Conservation (phyloP, 768 basidiomycete species). For the Pleurotus citrinopileatus region DNA sequence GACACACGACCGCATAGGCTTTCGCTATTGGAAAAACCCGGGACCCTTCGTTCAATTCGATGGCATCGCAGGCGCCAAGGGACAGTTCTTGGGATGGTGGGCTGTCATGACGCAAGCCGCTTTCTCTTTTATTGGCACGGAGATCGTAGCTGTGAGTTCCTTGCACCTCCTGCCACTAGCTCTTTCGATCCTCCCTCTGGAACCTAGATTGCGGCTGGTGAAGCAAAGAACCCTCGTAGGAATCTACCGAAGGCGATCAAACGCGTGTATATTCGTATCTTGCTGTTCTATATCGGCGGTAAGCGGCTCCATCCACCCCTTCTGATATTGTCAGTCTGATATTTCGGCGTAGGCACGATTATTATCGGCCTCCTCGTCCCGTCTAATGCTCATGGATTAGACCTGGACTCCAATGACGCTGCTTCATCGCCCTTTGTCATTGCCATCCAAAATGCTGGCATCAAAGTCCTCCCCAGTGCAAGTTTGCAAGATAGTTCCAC, state of each 20-base stretch:
- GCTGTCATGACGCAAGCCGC: conserved; percentile 77
- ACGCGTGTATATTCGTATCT: conserved; percentile 78
- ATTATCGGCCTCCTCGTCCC: conserved; percentile 86
- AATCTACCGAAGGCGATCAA: conserved; percentile 63
- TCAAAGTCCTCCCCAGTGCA: conserved; percentile 78
- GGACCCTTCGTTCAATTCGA: conserved; percentile 82
- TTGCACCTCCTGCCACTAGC: background rate
- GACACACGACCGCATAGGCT: conserved; percentile 67
- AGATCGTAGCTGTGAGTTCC: conserved; percentile 79
- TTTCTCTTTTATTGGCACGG: conserved; percentile 91
- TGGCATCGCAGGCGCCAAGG: conserved; percentile 62
- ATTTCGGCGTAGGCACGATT: conserved; percentile 42
- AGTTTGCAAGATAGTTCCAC: conserved; percentile 18
- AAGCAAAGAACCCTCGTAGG: conserved; percentile 82
- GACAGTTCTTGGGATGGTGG: conserved; percentile 67
- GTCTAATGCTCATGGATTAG: conserved; percentile 56
- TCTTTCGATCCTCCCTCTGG: conserved; percentile 8
- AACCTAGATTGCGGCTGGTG: conserved; percentile 80
- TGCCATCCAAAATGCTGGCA: conserved; percentile 84
- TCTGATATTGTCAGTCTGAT: conserved; percentile 16
- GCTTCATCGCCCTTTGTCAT: conserved; percentile 89
- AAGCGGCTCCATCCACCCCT: background rate
- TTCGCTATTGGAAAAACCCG: conserved; percentile 84
- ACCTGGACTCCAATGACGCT: conserved; percentile 54
- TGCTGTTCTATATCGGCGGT: conserved; percentile 68